A percentile compares a stretch with the other conserved stretches of the same genome.
These are phyloP conservation scores for Penicillium taxi DNA, from an alignment of 495 filamentous ascomycete species.

Conservation along the genomic window DNA sequence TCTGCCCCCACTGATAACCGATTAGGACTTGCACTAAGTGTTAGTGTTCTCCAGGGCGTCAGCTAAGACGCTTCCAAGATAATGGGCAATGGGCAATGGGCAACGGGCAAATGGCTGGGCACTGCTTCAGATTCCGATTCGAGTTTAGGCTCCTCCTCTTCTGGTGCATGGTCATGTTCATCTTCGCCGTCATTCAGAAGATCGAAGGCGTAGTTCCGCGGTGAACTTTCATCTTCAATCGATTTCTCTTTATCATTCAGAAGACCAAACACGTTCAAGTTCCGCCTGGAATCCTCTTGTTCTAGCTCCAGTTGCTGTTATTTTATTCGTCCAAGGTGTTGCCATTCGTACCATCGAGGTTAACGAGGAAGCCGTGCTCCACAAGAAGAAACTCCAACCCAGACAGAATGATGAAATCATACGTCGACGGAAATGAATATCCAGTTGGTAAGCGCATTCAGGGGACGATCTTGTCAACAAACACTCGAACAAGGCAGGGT, in stretches of 20 bases:
- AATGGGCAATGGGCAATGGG: slow-evolving; percentile 11
- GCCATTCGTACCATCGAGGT: slow-evolving; percentile 68
- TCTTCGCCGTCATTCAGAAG: slow-evolving; percentile 49
- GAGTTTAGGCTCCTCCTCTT: slow-evolving; percentile 27
- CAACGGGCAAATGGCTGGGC: too few relatives aligned
- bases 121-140: slow-evolving; percentile 25
- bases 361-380: slow-evolving; percentile 75
- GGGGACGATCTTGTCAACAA: too few relatives aligned
- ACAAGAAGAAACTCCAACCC: slow-evolving; percentile 53
- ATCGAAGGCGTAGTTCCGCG: slow-evolving; percentile 47
- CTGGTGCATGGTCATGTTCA: slow-evolving; percentile 58
- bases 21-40: neutral
- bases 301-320: slow-evolving; percentile 41
- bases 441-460: too few relatives aligned
- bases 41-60: slow-evolving; percentile 8
- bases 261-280: slow-evolving; percentile 45
- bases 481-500: too few relatives aligned
- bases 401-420: too few relatives aligned
- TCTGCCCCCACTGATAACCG: slow-evolving; percentile 27
- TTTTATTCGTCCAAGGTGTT: slow-evolving; percentile 86
- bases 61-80: slow-evolving; percentile 10
- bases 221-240: too few relatives aligned
- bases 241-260: slow-evolving; percentile 50
- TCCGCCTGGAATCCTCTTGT: slow-evolving; percentile 9
- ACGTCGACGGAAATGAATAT: too few relatives aligned